Conservation (phyloP, 164 flowering plant genomes). For the Protea cynaroides region DNA sequence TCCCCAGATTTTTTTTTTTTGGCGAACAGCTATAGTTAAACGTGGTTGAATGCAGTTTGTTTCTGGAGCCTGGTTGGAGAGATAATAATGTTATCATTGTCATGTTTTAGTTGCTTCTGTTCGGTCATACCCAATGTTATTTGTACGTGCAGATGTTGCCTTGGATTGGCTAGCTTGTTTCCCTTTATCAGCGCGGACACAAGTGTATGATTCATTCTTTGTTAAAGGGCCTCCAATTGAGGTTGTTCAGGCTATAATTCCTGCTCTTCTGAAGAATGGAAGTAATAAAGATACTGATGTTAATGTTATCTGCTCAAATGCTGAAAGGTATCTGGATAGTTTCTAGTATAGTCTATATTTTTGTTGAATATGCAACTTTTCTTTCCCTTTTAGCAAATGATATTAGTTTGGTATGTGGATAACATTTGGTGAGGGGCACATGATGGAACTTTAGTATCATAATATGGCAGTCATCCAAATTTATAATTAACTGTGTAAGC, state of each 20-base stretch:
- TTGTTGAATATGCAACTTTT: background rate
- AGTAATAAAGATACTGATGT: conserved; percentile 28
- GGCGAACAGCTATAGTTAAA: too few species aligned
- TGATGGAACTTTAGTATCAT: too few species aligned
- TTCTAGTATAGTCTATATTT: background rate
- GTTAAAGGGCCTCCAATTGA: conserved; percentile 55
- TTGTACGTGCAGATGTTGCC: conserved; percentile 66
- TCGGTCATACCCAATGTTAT: background rate
- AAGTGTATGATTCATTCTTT: conserved; percentile 80
- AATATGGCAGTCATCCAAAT: too few species aligned
- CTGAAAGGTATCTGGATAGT: conserved; percentile 54
- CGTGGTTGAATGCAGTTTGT: too few species aligned
- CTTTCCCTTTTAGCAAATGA: background rate
- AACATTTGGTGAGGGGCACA: too few species aligned
- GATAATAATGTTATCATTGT: background rate
- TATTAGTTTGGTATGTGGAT: too few species aligned
- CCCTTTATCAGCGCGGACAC: conserved; percentile 54
- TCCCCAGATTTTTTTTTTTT: too few species aligned
- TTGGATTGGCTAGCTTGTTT: conserved; percentile 83
- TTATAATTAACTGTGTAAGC: too few species aligned
- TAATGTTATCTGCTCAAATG: conserved; percentile 49
- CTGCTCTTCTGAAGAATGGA: conserved; percentile 42
- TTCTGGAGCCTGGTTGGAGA: background rate
- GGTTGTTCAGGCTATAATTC: conserved; percentile 68
- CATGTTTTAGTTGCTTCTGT: too few species aligned